Percentiles rank a stretch among this genome's conserved stretches.
Conservation (phyloP, 306 rosid species). For the Mimosa pudica region DNA sequence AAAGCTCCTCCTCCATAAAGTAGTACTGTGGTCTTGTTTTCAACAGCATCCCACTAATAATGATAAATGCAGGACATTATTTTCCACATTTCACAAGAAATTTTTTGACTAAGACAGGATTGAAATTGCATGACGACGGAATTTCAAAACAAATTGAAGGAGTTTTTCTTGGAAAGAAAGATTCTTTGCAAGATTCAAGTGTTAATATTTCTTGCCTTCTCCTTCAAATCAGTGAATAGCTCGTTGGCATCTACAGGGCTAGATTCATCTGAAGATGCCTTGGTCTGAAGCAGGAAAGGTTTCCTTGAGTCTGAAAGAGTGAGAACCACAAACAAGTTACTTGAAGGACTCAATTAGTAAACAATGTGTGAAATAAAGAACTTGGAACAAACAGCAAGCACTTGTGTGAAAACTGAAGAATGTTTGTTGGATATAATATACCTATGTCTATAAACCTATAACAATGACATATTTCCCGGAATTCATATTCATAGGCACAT, state of each 20-base stretch:
- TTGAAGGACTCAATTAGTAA: neutral
- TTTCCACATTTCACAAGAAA: conserved; percentile 24
- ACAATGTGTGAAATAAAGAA: neutral
- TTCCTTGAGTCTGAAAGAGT: conserved; percentile 55
- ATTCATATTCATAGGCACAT: too few species aligned
- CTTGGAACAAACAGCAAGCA: neutral
- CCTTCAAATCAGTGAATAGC: conserved; percentile 85
- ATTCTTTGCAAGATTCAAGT: conserved; percentile 26
- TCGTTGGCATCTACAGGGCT: conserved; percentile 61
- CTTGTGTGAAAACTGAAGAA: neutral
- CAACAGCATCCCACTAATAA: conserved; percentile 93
- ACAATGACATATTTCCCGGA: too few species aligned
- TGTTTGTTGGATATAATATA: too few species aligned
- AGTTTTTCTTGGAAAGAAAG: neutral
- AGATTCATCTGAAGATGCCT: conserved; percentile 95
- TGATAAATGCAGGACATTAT: conserved; percentile 35
- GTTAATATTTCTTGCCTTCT: conserved; percentile 62
- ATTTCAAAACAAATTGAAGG: conserved; percentile 25
- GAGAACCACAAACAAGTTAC: conserved; percentile 5
- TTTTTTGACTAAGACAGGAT: neutral
- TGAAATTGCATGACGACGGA: conserved; percentile 16
- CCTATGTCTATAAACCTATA: too few species aligned
- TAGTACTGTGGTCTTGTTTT: conserved; percentile 93
- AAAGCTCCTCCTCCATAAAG: conserved; percentile 92
- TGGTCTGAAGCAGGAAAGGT: conserved; percentile 50